These are phyloP conservation scores for Croton setiger DNA, from an alignment of 441 rosid species.

Conservation along the genomic window DNA sequence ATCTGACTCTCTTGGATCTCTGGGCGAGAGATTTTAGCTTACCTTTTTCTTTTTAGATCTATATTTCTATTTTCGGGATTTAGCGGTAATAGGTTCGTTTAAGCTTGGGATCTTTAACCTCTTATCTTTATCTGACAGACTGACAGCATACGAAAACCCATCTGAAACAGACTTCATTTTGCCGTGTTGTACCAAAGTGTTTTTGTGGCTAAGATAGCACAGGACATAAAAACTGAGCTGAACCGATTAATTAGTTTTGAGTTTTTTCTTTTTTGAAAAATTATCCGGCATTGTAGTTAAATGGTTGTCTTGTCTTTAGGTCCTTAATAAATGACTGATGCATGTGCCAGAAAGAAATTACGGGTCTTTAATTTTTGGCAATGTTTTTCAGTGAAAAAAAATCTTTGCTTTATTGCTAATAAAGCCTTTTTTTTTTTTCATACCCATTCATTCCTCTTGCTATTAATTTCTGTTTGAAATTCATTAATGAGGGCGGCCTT, in stretches of 20 bases:
- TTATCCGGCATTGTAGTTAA: neutral
- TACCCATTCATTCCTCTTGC: neutral
- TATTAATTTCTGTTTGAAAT: neutral
- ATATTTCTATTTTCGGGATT: neutral
- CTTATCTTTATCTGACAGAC: neutral
- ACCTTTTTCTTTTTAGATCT: neutral
- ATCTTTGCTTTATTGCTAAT: neutral
- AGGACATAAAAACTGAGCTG: neutral
- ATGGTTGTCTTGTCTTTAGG: neutral
- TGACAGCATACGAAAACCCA: neutral
- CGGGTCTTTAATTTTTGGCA: neutral
- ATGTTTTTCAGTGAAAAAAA: neutral
- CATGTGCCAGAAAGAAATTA: neutral
- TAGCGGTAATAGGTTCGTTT: neutral
- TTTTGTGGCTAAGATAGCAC: neutral
- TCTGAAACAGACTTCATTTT: conserved; percentile 8
- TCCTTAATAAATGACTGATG: neutral
- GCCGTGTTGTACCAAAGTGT: neutral
- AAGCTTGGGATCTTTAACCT: conserved; percentile 5
- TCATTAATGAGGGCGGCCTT: neutral
- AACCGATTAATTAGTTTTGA: neutral
- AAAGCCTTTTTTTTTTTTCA: neutral
- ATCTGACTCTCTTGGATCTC: neutral
- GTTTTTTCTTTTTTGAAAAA: neutral
- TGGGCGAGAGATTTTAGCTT: neutral